phyloP scores from a whole-genome alignment of 192 early-diverging fungal species.

The Jimgerdemannia lactiflua region DNA sequence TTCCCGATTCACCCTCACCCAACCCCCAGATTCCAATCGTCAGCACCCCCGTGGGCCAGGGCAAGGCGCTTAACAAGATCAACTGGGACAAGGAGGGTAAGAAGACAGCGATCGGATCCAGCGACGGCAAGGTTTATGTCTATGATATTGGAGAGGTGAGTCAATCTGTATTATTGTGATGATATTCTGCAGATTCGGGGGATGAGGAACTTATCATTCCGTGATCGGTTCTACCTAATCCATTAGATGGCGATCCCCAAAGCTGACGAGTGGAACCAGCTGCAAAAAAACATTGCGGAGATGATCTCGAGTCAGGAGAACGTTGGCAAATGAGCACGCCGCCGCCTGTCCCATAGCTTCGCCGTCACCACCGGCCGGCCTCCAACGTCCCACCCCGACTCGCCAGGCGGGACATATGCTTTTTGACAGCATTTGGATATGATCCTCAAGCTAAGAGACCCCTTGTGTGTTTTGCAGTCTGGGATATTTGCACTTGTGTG shows the following conservation, averaged over 20 bases:
- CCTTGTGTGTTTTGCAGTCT: no score
- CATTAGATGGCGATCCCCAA: constrained; percentile 48
- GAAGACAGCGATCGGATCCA: constrained; percentile 72
- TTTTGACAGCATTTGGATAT: no score
- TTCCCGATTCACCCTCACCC: neutral
- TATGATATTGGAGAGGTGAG: constrained; percentile 93
- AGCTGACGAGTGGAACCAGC: constrained; percentile 46
- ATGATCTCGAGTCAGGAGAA: constrained; percentile 49
- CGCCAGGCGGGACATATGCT: no score
- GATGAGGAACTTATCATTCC: neutral
- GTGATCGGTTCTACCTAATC: neutral
- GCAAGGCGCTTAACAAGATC: constrained; percentile 88
- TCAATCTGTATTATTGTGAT: neutral
- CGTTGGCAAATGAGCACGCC: constrained; percentile 13
- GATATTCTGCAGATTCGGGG: no score
- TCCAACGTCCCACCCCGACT: no score
- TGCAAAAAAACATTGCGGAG: constrained; percentile 51
- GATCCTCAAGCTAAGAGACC: no score
- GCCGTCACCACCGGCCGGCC: no score
- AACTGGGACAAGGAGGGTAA: constrained; percentile 91
- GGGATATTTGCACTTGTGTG: no score
- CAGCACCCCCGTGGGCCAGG: no score
- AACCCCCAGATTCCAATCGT: constrained; percentile 45
- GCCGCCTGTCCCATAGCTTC: neutral
- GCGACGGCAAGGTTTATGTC: constrained; percentile 81